phyloP scores from a whole-genome alignment of 148 eudicot genomes.

The Pharnaceum exiguum region DNA sequence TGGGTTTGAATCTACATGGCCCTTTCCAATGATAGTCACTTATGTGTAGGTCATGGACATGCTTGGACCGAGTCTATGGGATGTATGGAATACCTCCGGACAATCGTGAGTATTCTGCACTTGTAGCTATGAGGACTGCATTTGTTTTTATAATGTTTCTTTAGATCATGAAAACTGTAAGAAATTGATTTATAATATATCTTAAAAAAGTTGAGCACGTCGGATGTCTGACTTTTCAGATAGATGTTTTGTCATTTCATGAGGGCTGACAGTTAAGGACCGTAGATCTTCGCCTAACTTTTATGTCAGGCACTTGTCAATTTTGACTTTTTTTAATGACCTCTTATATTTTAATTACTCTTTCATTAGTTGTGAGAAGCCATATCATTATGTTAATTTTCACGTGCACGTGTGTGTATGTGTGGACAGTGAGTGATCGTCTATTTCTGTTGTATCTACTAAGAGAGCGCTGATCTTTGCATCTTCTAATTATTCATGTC shows the following conservation, averaged over 20 bases:
- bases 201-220: neutral
- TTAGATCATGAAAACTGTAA: neutral
- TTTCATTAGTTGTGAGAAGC: too few species aligned
- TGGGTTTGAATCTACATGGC: neutral
- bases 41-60: conserved; percentile 83
- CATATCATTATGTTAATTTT: too few species aligned
- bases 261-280: neutral
- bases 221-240: neutral
- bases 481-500: too few species aligned
- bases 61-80: conserved; percentile 96
- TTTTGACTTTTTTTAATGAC: too few species aligned
- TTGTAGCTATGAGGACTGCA: conserved; percentile 4
- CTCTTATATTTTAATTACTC: too few species aligned
- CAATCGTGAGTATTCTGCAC: conserved; percentile 63
- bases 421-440: too few species aligned
- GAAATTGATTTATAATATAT: neutral
- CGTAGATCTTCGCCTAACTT: neutral
- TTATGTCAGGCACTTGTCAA: neutral
- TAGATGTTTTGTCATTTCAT: neutral
- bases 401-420: too few species aligned
- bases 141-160: neutral
- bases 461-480: too few species aligned
- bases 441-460: too few species aligned
- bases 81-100: conserved; percentile 90
- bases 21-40: conserved; percentile 3